Base-by-base conservation (phyloP, 352 stramenopile genomes). In the Globisporangium nunn region DNA sequence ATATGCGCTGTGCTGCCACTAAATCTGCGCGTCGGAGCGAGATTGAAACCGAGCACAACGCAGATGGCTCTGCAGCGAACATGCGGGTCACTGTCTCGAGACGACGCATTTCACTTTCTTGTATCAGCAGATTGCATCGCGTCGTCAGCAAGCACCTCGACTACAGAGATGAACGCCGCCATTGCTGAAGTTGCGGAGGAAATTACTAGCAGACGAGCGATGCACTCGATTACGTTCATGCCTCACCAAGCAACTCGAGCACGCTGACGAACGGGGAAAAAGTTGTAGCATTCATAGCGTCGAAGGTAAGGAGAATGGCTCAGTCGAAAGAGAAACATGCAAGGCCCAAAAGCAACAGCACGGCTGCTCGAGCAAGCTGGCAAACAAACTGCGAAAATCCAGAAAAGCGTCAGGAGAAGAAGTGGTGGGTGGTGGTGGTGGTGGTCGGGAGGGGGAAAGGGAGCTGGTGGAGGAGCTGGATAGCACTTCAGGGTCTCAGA, bases 401-500 rank as follows among this genome's bases (percentile, higher is more conserved):
- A 47, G 28, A 47, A 47, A n/a, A 15, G 43, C 33, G 33, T 28
- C 43, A 29, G 43, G 17, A 47, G 28, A n/a, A 47, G 43, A 47
- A 47, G 6, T 28, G 5, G 43, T 37, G 33, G 33, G 33, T n/a
- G 43, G 17, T 18, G 43, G 43, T 17, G 17, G 6, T 5, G 17
- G 40, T 46, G 12, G 41, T 47, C 1, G 15, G 41, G 7, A 6
- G 7, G 2, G 14, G 41, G 40, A 30, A 3, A 10, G 17, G 33
- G 15, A 33, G 31, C 15, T 31, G 50, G 33, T 17, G 28, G 48
- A 5, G 29, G 14, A 12, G 39, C 17, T 51, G 49, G 56, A 23
- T n/a, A 28, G 30, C 14, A 5, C 39, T 15, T 35, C 7, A 44
- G 8, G 10, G 33, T 23, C 62, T 86, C 72, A 88, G 7, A 93